Evolutionary conservation across 768 basidiomycete species (phyloP).

Genomic region (Omphalotus guepiniiformis): DNA sequence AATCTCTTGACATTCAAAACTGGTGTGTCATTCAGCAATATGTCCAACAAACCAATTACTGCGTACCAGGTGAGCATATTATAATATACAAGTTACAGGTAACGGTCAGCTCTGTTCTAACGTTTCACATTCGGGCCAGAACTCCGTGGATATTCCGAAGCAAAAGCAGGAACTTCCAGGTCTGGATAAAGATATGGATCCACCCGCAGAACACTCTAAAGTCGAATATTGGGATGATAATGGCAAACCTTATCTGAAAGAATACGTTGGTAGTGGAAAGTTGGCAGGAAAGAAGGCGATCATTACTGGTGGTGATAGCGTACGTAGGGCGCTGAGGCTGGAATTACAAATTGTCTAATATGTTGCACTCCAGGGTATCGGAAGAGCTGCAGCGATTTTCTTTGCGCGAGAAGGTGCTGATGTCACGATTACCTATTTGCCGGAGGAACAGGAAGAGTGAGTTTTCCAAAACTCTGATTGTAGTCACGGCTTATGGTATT

Average conservation of each 20-base stretch:
- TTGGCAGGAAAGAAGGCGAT: slow-evolving; percentile 1
- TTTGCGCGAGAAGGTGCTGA: slow-evolving; percentile 53
- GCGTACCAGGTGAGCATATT: slow-evolving; percentile 1
- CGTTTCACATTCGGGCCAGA: background rate
- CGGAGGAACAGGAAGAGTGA: slow-evolving; percentile 48
- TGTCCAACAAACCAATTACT: slow-evolving; percentile 3
- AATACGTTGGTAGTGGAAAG: background rate
- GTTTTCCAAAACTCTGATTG: background rate
- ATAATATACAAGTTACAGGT: too few relatives aligned
- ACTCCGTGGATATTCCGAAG: background rate
- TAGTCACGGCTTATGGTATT: background rate
- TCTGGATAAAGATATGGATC: slow-evolving; percentile 3
- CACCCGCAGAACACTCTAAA: background rate
- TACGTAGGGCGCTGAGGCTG: background rate
- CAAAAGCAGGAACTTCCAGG: slow-evolving; percentile 1
- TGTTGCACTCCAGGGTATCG: slow-evolving; percentile 33
- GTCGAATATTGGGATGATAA: slow-evolving; percentile 2
- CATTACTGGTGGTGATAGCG: slow-evolving; percentile 4
- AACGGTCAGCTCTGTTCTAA: background rate
- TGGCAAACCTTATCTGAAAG: slow-evolving; percentile 4
- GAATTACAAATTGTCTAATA: background rate
- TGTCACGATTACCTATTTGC: slow-evolving; percentile 50
- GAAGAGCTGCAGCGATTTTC: slow-evolving; percentile 44
- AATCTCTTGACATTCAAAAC: too few relatives aligned
- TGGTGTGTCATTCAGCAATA: background rate